Conservation (phyloP, 495 filamentous ascomycete species). For the Talaromyces proteolyticus region DNA sequence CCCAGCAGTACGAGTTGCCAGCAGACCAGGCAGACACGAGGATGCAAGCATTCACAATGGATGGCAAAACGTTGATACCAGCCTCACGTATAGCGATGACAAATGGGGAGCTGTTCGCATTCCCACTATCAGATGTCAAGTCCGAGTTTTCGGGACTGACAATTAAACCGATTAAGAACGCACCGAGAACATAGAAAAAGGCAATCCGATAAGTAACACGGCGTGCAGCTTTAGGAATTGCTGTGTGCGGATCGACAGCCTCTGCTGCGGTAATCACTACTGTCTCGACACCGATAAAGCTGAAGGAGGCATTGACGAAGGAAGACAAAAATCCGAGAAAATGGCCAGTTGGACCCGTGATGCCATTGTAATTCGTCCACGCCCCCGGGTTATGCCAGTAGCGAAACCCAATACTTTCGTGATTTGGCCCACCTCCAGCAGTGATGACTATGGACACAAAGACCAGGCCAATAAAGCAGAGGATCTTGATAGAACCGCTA, state of each 20-base stretch:
- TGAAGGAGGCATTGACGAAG: slow-evolving; percentile 35
- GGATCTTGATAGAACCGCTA: slow-evolving; percentile 68
- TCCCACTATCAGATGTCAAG: slow-evolving; percentile 44
- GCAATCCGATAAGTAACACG: slow-evolving; percentile 83
- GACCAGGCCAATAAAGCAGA: slow-evolving; percentile 66
- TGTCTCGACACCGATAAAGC: slow-evolving; percentile 57
- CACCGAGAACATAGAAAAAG: slow-evolving; percentile 70
- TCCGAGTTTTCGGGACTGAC: slow-evolving; percentile 43
- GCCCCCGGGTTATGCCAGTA: slow-evolving; percentile 68
- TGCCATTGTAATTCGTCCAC: slow-evolving; percentile 38
- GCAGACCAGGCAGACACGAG: slow-evolving; percentile 61
- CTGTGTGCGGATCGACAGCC: slow-evolving; percentile 69
- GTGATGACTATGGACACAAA: slow-evolving; percentile 62
- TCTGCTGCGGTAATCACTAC: slow-evolving; percentile 75
- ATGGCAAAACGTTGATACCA: slow-evolving; percentile 58
- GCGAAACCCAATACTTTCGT: slow-evolving; percentile 62
- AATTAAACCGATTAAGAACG: slow-evolving; percentile 52
- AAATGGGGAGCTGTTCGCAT: slow-evolving; percentile 56
- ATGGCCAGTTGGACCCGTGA: slow-evolving; percentile 24
- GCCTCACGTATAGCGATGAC: slow-evolving; percentile 55
- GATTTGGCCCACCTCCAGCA: slow-evolving; percentile 56
- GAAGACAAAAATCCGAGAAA: slow-evolving; percentile 36
- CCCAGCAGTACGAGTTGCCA: slow-evolving; percentile 77
- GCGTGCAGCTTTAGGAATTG: slow-evolving; percentile 71
- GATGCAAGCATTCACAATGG: slow-evolving; percentile 72